Evolutionary conservation across 306 rosid genomes (phyloP), one percentile per base, ranked within the genome.

Genomic region (Acacia acuminata): DNA sequence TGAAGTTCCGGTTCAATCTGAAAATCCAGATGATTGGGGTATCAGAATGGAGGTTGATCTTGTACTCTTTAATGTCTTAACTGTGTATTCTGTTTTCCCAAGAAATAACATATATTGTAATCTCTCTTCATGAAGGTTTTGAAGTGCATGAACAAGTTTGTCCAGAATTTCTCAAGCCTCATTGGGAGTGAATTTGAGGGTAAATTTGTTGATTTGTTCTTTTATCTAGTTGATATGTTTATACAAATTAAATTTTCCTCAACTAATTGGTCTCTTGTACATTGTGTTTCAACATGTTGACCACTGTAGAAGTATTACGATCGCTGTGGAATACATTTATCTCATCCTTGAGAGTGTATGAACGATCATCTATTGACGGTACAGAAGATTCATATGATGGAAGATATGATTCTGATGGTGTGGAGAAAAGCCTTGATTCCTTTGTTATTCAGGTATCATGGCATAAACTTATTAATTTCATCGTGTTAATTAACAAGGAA

Each of bases 321-420:
- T 94, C 99, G 3, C 79, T 95, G 86, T 95, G 98, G 99, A 91
- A 88, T 82, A 93, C 99, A 66, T 93, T 95, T 88, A 86, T 87
- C 84, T 90, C 93, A 50, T 87, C 97, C 71, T 86, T 93, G 65
- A 82, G 85, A 71, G 97, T 93, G 43, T 93, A 90, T 75, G 88
- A 82, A 86, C 85, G 88, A 77, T 93, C 98, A 72, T 92, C 94
- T 27, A 82, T 93, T 85, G 96, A 92, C 82, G 97, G 89, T 83
- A 73, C 90, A 40, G 93, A 92, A 83, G 94, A 92, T 84, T 89
- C 97, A 40, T 88, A 82, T 69, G 99, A 92, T 24, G 99, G 96
- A 85, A 92, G 94, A 82, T 95, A 95, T 82, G 99, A 95, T 82
- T 95, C 99, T 70, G 99, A 95, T 85, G 99, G 99, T 81, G 85